These are phyloP conservation scores for Saccharomycopsis lassenensis DNA, from an alignment of 805 yeast species.

Conservation along the genomic window DNA sequence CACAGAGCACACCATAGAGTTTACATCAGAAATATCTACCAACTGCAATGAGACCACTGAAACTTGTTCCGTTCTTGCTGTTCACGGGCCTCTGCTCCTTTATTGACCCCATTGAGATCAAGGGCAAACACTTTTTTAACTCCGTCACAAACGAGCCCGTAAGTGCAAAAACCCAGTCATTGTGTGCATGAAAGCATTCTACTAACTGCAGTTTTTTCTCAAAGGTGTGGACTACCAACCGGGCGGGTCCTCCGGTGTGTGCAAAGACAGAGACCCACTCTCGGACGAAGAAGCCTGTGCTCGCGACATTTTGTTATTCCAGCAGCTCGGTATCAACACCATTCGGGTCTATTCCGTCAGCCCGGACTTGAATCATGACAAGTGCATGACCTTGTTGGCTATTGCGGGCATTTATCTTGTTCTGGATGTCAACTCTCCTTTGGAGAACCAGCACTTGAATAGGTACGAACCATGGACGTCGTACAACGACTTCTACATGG, in stretches of 20 bases:
- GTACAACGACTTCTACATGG: slow-evolving; percentile 58
- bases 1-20: too few species aligned
- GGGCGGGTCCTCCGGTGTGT: slow-evolving; percentile 79
- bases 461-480: slow-evolving; percentile 92
- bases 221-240: slow-evolving; percentile 95
- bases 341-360: slow-evolving; percentile 81
- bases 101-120: slow-evolving; percentile 57
- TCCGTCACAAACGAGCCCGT: slow-evolving; percentile 65
- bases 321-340: slow-evolving; percentile 77
- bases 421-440: slow-evolving; percentile 85
- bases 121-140: slow-evolving; percentile 67
- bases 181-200: slow-evolving; percentile 17
- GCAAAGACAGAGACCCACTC: slow-evolving; percentile 54
- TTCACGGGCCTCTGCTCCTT: slow-evolving; percentile 18
- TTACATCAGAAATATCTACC: too few species aligned
- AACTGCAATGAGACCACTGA: background rate
- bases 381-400: slow-evolving; percentile 85
- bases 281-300: slow-evolving; percentile 65
- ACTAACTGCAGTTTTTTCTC: slow-evolving; percentile 39
- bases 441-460: slow-evolving; percentile 66
- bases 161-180: slow-evolving; percentile 20
- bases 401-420: slow-evolving; percentile 87
- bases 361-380: slow-evolving; percentile 72
- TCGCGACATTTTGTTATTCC: slow-evolving; percentile 72
- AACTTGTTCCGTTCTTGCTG: background rate